Evolutionary conservation across 805 yeast genomes (phyloP), one percentile per base, ranked within the genome.

Genomic region (Zygosaccharomyces pseudorouxii): DNA sequence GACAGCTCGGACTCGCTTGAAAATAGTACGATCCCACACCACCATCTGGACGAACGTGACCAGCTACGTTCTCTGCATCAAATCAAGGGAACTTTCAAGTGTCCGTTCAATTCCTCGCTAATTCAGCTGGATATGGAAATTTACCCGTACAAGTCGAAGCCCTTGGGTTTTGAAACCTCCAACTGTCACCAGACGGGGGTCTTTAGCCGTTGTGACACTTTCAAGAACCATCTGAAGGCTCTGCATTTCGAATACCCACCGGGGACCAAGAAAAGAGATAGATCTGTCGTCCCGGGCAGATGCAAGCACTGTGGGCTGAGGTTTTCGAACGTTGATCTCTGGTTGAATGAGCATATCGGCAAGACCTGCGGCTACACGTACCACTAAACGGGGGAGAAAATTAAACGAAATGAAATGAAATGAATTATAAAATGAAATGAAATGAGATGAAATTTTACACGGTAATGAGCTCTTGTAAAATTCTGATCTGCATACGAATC

Each of bases 121-220:
- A 62, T 64, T 22, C 57, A 60, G 38, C 48, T 63, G 36, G 67
- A 63, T 43, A 57, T 62, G 64, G 63, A 60, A 44, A 45, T 63
- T 9, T 60, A 65, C 43, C 64, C 68, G 2, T 47, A 53, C 47
- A 61, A 61, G 38, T 46, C 56, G 22, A 53, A 47, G 37, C 55
- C 56, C 28, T 44, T 56, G 25, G 47, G 41, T 37, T 65, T 63
- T 45, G 68, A 61, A 36, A 61, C 69, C 1, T 58, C 62, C 6
- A 56, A 56, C 42, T 89, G 96, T 63, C 97, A 89, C 63, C 78
- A 79, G 47, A 80, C 88, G 6, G 97, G 97, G 4, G 82, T 86
- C 27, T 89, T 89, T 59, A 81, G 89, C 10, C 75, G 97, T 44
- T 86, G 96, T 64, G 97, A 89, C 63, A 89, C 97, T 4, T 89